phyloP scores from a whole-genome alignment of 352 stramenopile species.

The Globisporangium splendens region DNA sequence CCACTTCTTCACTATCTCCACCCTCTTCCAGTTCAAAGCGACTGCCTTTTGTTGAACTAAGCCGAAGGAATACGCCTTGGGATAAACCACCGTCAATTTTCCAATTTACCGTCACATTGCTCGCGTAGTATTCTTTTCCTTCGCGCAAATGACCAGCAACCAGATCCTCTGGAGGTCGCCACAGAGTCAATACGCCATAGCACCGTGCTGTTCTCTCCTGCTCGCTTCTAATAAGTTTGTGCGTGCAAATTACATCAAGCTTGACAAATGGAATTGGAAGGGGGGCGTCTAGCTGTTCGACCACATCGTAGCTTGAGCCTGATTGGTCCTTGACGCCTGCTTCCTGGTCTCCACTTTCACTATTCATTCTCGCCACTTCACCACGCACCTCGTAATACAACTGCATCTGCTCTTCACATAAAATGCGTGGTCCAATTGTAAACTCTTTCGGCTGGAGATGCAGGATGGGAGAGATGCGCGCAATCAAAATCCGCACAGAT shows the following conservation, averaged over 20 bases:
- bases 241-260: conserved; percentile 60
- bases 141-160: conserved; percentile 36
- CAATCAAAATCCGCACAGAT: conserved; percentile 47
- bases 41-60: conserved; percentile 65
- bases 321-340: conserved; percentile 12
- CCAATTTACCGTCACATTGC: conserved; percentile 61
- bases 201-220: conserved; percentile 11
- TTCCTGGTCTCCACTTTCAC: conserved; percentile 14
- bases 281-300: conserved; percentile 25
- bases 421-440: conserved; percentile 52
- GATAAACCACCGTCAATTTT: conserved; percentile 37
- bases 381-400: conserved; percentile 44
- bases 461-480: conserved; percentile 51
- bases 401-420: conserved; percentile 61
- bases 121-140: conserved; percentile 56
- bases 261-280: conserved; percentile 63
- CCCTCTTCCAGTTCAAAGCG: conserved; percentile 13
- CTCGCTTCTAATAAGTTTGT: conserved; percentile 15
- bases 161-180: conserved; percentile 57
- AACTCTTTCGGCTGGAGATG: conserved; percentile 68
- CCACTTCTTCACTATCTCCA: conserved; percentile 23
- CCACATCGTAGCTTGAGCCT: conserved; percentile 5
- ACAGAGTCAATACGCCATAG: conserved; percentile 55
- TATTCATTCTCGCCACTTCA: conserved; percentile 19
- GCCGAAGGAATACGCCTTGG: conserved; percentile 42